Evolutionary conservation across 331 rosid species (phyloP).

Genomic region (Acacia pycnantha): DNA sequence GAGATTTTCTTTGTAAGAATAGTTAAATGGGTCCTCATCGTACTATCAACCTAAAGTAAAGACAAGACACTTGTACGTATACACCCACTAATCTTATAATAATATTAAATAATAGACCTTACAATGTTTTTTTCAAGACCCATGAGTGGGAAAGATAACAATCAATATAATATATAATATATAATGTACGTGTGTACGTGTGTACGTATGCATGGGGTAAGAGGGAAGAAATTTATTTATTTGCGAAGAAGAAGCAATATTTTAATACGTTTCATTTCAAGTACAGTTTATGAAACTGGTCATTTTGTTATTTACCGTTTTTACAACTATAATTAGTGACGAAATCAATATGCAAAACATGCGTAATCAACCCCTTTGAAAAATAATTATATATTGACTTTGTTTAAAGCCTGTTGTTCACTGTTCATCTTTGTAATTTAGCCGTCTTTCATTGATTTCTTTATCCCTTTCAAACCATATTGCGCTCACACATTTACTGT

Average conservation of each 20-base stretch:
- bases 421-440: background rate
- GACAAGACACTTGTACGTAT: background rate
- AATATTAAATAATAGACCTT: background rate
- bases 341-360: constrained; percentile 53
- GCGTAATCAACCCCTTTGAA: constrained; percentile 33
- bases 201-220: background rate
- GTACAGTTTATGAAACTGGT: background rate
- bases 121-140: background rate
- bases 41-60: background rate
- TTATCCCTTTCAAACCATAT: constrained; percentile 1
- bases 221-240: background rate
- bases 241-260: constrained; percentile 4
- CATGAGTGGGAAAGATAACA: background rate
- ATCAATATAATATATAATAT: background rate
- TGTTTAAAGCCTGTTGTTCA: background rate
- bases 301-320: constrained; percentile 11
- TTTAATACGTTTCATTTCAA: background rate
- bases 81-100: background rate
- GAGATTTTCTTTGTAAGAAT: background rate
- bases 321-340: constrained; percentile 30
- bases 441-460: constrained; percentile 18
- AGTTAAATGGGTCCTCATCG: background rate
- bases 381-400: constrained; percentile 45
- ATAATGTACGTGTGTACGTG: background rate
- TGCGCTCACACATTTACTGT: constrained; percentile 16